These are phyloP conservation scores for Uncinocarpus reesii DNA, from an alignment of 2,329 filamentous ascomycete genomes.

Conservation along the genomic window DNA sequence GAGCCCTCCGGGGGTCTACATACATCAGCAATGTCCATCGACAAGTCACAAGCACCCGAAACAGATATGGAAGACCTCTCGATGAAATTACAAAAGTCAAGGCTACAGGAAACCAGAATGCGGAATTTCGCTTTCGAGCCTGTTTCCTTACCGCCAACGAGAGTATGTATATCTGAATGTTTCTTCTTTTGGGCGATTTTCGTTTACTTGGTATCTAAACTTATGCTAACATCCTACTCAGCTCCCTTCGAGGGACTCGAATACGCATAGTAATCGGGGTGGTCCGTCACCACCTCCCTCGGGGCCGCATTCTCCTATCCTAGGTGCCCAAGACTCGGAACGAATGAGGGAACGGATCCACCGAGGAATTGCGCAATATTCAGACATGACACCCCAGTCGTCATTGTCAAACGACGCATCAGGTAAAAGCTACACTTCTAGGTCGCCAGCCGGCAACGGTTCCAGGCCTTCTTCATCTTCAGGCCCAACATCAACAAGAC, in stretches of 20 bases:
- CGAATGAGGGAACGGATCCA: conserved; percentile 39
- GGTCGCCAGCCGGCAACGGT: conserved; percentile 19
- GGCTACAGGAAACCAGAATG: conserved; percentile 72
- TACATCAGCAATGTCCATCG: conserved; percentile 20
- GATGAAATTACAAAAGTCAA: conserved; percentile 59
- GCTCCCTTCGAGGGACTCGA: conserved; percentile 46
- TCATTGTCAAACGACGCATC: conserved; percentile 41
- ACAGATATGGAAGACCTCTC: conserved; percentile 64
- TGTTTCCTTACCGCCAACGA: conserved; percentile 62
- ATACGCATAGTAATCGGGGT: conserved; percentile 46
- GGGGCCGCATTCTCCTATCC: conserved; percentile 73
- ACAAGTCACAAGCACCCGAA: conserved; percentile 16
- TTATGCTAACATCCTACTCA: conserved; percentile 19
- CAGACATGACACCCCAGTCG: conserved; percentile 44
- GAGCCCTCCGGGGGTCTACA: conserved; percentile 37
- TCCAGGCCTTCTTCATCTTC: conserved; percentile 34
- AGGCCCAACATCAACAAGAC: conserved; percentile 33
- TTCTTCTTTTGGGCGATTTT: neutral
- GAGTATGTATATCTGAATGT: conserved; percentile 32
- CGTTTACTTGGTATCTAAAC: too few relatives aligned
- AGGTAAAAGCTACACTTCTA: conserved; percentile 24
- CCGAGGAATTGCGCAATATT: conserved; percentile 20
- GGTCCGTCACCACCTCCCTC: conserved; percentile 56
- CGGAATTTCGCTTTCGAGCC: conserved; percentile 84
- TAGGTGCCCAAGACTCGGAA: conserved; percentile 68